Conservation (phyloP, 2,329 filamentous ascomycete genomes). For the Sordariomycetes sp. region DNA sequence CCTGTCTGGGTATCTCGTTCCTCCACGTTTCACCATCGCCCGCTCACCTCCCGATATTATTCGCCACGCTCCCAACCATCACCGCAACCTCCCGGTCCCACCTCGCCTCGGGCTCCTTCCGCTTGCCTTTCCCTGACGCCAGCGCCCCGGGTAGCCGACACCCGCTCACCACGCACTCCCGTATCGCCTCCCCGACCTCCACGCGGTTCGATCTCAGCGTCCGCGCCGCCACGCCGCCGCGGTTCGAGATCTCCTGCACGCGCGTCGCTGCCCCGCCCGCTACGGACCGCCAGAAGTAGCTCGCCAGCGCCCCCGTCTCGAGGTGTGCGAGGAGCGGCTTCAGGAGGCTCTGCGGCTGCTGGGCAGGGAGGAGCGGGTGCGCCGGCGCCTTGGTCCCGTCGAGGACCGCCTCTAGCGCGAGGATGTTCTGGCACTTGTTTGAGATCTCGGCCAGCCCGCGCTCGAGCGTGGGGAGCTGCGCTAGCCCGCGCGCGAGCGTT, state of each 20-base stretch:
- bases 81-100: constrained; percentile 93
- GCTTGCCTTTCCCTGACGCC: constrained; percentile 9
- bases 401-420: constrained; percentile 75
- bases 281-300: constrained; percentile 88
- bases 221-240: constrained; percentile 75
- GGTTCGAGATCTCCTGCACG: constrained; percentile 73
- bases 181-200: constrained; percentile 63
- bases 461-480: constrained; percentile 72
- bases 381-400: constrained; percentile 53
- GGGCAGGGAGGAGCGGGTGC: constrained; percentile 53
- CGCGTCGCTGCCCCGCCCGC: constrained; percentile 65
- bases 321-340: constrained; percentile 64
- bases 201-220: constrained; percentile 69
- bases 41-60: constrained; percentile 34
- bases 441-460: constrained; percentile 73
- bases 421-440: constrained; percentile 77
- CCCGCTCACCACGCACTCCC: constrained; percentile 73
- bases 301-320: constrained; percentile 77
- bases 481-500: constrained; percentile 62
- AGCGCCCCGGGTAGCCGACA: constrained; percentile 54
- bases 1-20: not conserved
- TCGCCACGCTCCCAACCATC: constrained; percentile 79
- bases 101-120: constrained; percentile 32
- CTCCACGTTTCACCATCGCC: not conserved
- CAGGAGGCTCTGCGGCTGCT: constrained; percentile 43